A percentile compares a stretch with the other conserved stretches of the same genome.
Evolutionary conservation across 768 basidiomycete genomes (phyloP).

Genomic region (Cubamyces sp.): DNA sequence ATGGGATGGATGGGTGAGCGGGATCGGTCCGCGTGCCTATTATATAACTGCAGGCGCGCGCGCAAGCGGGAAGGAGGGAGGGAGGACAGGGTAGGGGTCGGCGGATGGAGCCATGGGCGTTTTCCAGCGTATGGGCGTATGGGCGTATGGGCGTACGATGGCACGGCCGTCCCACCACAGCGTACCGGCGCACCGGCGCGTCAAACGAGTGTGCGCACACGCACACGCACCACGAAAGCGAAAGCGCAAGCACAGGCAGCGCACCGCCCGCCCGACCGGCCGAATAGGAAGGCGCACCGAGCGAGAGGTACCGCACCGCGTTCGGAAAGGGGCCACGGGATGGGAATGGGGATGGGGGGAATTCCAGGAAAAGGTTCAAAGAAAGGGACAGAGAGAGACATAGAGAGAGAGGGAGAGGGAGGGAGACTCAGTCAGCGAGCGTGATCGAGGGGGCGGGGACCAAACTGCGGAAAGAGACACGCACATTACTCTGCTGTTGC

Average conservation of each 20-base stretch:
- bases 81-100: not conserved
- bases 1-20: not conserved
- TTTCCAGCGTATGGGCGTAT: not conserved
- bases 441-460: no score
- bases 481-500: no score
- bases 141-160: no score
- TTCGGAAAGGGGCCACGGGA: not conserved
- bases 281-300: not conserved
- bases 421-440: no score
- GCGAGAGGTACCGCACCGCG: not conserved
- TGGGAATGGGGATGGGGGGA: not conserved
- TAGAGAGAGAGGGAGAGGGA: not conserved
- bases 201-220: no score
- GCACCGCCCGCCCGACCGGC: not conserved
- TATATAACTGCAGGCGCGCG: slow-evolving; percentile 5
- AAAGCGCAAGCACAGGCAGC: no score
- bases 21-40: not conserved
- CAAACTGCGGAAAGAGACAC: no score
- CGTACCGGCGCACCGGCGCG: no score
- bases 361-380: not conserved
- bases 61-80: not conserved
- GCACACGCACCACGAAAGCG: no score
- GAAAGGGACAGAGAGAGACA: not conserved
- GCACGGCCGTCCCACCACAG: no score
- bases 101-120: not conserved